phyloP scores from a whole-genome alignment of 352 stramenopile genomes.

The Pythium rhizo-oryzae region DNA sequence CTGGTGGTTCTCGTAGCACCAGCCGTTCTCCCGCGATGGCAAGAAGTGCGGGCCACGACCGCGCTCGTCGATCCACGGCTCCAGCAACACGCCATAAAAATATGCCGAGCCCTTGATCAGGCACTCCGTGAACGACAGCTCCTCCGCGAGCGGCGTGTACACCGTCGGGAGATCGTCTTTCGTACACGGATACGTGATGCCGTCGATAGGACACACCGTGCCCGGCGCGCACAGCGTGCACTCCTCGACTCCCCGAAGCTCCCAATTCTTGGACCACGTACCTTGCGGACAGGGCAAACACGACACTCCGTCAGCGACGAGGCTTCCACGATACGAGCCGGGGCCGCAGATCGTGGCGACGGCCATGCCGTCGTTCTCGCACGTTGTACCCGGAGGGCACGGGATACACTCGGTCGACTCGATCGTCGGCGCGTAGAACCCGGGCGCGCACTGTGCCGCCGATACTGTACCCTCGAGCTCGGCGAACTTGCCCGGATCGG shows the following conservation, averaged over 20 bases:
- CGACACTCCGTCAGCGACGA: slow-evolving; percentile 87
- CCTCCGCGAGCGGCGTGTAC: slow-evolving; percentile 84
- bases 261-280: slow-evolving; percentile 99
- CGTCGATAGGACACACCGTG: slow-evolving; percentile 93
- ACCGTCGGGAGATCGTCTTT: slow-evolving; percentile 92
- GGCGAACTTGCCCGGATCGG: slow-evolving; percentile 90
- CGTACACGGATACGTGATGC: slow-evolving; percentile 94
- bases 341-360: slow-evolving; percentile 91
- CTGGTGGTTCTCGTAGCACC: slow-evolving; percentile 95
- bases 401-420: slow-evolving; percentile 92
- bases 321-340: slow-evolving; percentile 91
- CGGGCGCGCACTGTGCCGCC: slow-evolving; percentile 92
- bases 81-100: slow-evolving; percentile 95
- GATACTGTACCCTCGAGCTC: slow-evolving; percentile 91
- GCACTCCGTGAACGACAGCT: slow-evolving; percentile 89
- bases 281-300: slow-evolving; percentile 93
- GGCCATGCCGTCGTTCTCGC: slow-evolving; percentile 88
- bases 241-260: slow-evolving; percentile 93
- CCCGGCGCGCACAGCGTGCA: slow-evolving; percentile 93
- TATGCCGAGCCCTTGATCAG: slow-evolving; percentile 81
- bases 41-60: slow-evolving; percentile 93
- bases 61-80: slow-evolving; percentile 95
- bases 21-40: slow-evolving; percentile 58
- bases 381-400: slow-evolving; percentile 92
- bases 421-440: slow-evolving; percentile 97